Base-by-base conservation (phyloP, 345 rosid species). In the Lagerstroemia speciosa region DNA sequence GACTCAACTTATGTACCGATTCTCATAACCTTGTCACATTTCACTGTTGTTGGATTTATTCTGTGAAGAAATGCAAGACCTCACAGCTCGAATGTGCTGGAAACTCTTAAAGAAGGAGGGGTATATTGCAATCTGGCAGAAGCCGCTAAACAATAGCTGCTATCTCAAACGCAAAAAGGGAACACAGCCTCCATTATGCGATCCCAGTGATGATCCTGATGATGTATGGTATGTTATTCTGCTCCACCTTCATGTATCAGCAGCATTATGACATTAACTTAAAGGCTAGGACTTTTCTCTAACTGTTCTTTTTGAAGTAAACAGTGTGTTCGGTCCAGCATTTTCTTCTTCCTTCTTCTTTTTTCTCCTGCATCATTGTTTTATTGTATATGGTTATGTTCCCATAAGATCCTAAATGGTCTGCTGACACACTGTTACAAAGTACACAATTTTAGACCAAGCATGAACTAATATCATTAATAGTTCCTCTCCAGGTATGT, bases 61-160 rank as follows among this genome's bases (percentile, higher is more conserved):
- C 27, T 64, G 24, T 53, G 60, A 90, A 94, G 99, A 85, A 83
- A 94, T 94, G 99, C 76, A 91, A 66, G 80, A 88, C 73, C 90
- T 94, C 71, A 88, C 96, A 24, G 80, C 82, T 60, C 88, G 86
- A 41, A 89, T 94, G 53, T 94, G 99, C 84, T 94, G 99, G 99
- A 78, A 79, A 69, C 93, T 91, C 69, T 84, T 94, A 29, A 94
- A 94, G 86, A 94, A 83, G 83, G 98, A 86, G 78, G 98, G 99
- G 50, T 92, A 91, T 73, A 79, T 94, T 78, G 96, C 99, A 71
- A 78, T 94, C 67, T 91, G 99, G 99, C 83, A 79, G 81, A 91
- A 94, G 76, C 96, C 99, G 52, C 53, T 67, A 24, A 83, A 89
- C 73, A 89, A 94, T 77, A 83, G 79, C 71, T 91, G 96, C 81